Evolutionary conservation across 2,329 filamentous ascomycete genomes (phyloP).

Genomic region (Parascedosporium putredinis): DNA sequence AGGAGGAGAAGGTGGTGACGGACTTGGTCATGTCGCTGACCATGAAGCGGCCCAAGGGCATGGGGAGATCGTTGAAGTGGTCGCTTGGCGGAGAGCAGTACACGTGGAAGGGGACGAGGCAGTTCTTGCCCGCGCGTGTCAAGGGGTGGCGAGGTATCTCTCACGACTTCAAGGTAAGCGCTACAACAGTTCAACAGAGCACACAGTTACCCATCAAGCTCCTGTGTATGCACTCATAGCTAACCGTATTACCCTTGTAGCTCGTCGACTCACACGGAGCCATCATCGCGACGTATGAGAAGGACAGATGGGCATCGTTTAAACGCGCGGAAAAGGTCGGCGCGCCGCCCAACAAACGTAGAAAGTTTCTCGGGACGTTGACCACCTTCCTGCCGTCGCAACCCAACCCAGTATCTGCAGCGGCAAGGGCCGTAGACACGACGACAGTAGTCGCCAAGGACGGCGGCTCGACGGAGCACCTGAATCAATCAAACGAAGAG

Average conservation of each 20-base stretch:
- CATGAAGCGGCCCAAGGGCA: background rate
- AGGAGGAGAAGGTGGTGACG: slow-evolving; percentile 2
- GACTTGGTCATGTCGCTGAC: background rate
- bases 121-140: background rate
- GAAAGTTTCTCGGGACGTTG: background rate
- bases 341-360: slow-evolving; percentile 3
- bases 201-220: no score
- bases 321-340: background rate
- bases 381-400: background rate
- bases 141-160: background rate
- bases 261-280: background rate
- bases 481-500: background rate
- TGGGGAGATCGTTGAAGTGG: slow-evolving; percentile 1
- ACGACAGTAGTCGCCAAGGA: background rate
- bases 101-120: slow-evolving; percentile 3
- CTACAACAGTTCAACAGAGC: no score
- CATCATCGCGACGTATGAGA: slow-evolving; percentile 4
- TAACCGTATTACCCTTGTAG: no score
- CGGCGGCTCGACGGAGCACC: background rate
- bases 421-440: background rate
- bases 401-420: background rate
- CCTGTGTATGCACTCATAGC: no score
- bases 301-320: background rate
- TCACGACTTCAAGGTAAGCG: slow-evolving; percentile 6
- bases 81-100: background rate